Conservation (phyloP, 129 eudicot species). For the Tanacetum coccineum region DNA sequence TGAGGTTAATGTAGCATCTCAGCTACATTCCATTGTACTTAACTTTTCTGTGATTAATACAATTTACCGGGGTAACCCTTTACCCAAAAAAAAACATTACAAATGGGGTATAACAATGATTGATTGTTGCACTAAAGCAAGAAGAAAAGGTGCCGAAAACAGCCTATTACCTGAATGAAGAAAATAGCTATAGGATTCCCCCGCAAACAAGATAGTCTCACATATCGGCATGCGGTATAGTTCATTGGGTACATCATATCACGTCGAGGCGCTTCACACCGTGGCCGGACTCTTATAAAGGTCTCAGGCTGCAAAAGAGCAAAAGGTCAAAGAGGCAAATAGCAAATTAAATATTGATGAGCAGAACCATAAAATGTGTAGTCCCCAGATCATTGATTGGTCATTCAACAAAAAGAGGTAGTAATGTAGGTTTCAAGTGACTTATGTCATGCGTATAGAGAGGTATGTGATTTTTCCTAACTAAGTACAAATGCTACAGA, state of each 20-base stretch:
- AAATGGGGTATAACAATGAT: slow-evolving; percentile 4
- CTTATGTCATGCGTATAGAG: background rate
- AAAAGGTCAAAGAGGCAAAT: slow-evolving; percentile 16
- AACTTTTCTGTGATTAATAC: too few species aligned
- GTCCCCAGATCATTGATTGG: background rate
- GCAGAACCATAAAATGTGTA: background rate
- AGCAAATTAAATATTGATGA: background rate
- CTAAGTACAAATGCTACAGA: background rate
- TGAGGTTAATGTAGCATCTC: too few species aligned
- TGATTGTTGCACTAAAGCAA: background rate
- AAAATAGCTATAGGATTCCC: slow-evolving; percentile 97
- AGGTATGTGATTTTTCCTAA: background rate
- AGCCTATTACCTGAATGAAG: slow-evolving; percentile 68
- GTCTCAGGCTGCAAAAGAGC: slow-evolving; percentile 73
- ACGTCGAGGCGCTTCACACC: slow-evolving; percentile 98
- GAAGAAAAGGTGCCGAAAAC: background rate
- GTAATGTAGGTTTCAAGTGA: slow-evolving; percentile 2
- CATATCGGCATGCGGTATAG: slow-evolving; percentile 84
- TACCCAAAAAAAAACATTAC: too few species aligned
- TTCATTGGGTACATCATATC: slow-evolving; percentile 88
- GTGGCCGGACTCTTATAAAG: slow-evolving; percentile 80
- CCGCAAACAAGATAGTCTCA: slow-evolving; percentile 84
- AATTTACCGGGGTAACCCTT: too few species aligned
- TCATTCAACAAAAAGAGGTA: background rate
- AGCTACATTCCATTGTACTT: too few species aligned